Evolutionary conservation across 1,284 basidiomycete species (phyloP).

Genomic region (Kwoniella shivajii): DNA sequence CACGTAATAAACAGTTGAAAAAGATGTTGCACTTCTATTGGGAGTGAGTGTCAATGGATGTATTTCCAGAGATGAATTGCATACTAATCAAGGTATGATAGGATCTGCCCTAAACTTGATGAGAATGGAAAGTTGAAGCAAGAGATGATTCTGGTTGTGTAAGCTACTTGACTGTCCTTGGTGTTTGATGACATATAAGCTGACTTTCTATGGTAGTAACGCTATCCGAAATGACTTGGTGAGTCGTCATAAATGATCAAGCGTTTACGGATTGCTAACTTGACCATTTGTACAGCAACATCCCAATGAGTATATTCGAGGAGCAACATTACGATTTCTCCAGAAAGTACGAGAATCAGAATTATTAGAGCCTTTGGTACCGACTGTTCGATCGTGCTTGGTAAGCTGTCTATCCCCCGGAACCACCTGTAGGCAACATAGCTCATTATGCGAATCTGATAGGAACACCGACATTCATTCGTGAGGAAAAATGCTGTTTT

Average conservation of each 20-base stretch:
- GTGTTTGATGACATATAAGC: not conserved
- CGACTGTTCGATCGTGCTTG: slow-evolving; percentile 88
- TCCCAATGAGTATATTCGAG: slow-evolving; percentile 99
- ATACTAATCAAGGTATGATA: slow-evolving; percentile 14
- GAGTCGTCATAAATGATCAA: slow-evolving; percentile 38
- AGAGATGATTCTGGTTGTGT: slow-evolving; percentile 99
- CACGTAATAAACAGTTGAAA: slow-evolving; percentile 95
- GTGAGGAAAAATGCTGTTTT: slow-evolving; percentile 99
- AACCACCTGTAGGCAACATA: not conserved
- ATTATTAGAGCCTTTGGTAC: slow-evolving; percentile 92
- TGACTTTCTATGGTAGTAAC: slow-evolving; percentile 62
- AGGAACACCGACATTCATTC: slow-evolving; percentile 96
- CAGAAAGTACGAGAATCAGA: slow-evolving; percentile 95
- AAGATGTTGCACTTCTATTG: slow-evolving; percentile 99
- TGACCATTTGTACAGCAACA: slow-evolving; percentile 71
- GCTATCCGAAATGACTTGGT: slow-evolving; percentile 96
- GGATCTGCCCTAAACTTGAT: slow-evolving; percentile 95
- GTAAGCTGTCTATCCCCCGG: slow-evolving; percentile 34
- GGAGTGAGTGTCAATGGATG: slow-evolving; percentile 64
- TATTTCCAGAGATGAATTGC: not conserved
- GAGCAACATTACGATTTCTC: slow-evolving; percentile 92
- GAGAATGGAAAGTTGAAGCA: slow-evolving; percentile 97
- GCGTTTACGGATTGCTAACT: not conserved
- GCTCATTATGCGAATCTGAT: not conserved
- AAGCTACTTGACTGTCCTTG: slow-evolving; percentile 44